Base-by-base conservation (phyloP, 805 yeast species). In the Metschnikowia bowlesiae region DNA sequence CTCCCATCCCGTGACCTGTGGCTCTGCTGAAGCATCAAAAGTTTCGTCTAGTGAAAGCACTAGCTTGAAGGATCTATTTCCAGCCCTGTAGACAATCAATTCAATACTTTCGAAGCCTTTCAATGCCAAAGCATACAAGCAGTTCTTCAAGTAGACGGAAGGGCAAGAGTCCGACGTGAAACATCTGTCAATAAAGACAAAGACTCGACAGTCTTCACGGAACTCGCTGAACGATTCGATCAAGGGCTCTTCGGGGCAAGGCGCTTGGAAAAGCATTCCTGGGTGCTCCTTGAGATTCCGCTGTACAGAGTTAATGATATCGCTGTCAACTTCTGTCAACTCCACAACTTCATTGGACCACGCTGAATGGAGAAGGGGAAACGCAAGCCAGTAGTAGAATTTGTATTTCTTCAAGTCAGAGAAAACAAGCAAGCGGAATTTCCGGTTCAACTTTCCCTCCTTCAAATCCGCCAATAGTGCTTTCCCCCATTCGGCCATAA, bases 361-460 rank as follows among this genome's bases (percentile, higher is more conserved):
- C 10, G 69, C 70, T 8, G 82, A 67, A 37, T 74, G 73, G 33
- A 89, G 64, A 1, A 80, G 69, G 0, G 99, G 97, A 54, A 82
- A 82, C 13, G 89, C 85, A 55, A 88, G 78, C 99, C 99, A 95
- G 67, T 94, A 91, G 61, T 80, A 86, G 62, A 86, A 92, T 61
- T 79, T 83, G 71, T 87, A 91, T 68, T 87, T 89, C 65, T 94
- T 94, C 63, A 94, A 76, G 66, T 94, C 99, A 0, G 96, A 86
- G 68, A 84, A 94, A 39, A 90, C 76, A 30, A 91, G 69, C 10
- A 73, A 51, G 41, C 60, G 60, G 50, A 73, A 68, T 31, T 58
- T 56, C 2, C 55, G 54, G 1, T 76, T 82, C 26, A 73, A 65
- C 0, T 67, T 62, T n/a, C 62, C 59, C 5, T 53, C 48, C 11